Evolutionary conservation across 768 basidiomycete genomes (phyloP).

Genomic region (Boletus tylopilopsis): DNA sequence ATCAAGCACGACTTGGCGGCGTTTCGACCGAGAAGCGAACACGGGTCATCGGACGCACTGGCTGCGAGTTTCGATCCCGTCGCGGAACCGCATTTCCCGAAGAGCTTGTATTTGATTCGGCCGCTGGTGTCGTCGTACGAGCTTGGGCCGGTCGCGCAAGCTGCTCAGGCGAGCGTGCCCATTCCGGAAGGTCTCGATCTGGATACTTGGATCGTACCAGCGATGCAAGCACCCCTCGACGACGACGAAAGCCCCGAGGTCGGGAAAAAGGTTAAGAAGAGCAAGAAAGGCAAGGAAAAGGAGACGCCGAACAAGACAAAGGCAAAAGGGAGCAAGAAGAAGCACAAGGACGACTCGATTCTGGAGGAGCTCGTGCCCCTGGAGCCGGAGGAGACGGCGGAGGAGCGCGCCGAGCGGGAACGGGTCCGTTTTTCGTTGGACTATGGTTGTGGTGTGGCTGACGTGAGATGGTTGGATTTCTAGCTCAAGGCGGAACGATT

Average conservation of each 20-base stretch:
- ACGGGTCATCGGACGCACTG: constrained; percentile 36
- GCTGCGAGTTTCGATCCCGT: constrained; percentile 38
- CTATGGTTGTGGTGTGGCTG: background rate
- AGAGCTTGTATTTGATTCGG: constrained; percentile 81
- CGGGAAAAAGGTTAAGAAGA: constrained; percentile 39
- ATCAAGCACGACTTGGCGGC: constrained; percentile 67
- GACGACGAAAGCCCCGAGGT: constrained; percentile 37
- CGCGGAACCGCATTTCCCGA: constrained; percentile 62
- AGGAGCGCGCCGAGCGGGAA: constrained; percentile 58
- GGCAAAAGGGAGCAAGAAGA: constrained; percentile 43
- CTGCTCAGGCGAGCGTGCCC: constrained; percentile 78
- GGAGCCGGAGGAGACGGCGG: constrained; percentile 48
- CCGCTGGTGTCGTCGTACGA: constrained; percentile 77
- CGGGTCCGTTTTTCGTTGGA: constrained; percentile 49
- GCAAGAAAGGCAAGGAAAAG: constrained; percentile 47
- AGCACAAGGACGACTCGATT: constrained; percentile 29
- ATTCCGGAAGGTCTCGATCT: constrained; percentile 85
- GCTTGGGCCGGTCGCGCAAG: constrained; percentile 77
- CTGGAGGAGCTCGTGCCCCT: constrained; percentile 37
- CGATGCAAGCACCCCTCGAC: constrained; percentile 33
- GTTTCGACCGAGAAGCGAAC: constrained; percentile 42
- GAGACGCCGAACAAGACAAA: constrained; percentile 26
- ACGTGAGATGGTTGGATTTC: constrained; percentile 5
- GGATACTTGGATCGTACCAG: constrained; percentile 79
- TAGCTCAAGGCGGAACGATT: constrained; percentile 75